Conservation (phyloP, 2,329 filamentous ascomycete genomes). For the Endoconidiophora laricicola region DNA sequence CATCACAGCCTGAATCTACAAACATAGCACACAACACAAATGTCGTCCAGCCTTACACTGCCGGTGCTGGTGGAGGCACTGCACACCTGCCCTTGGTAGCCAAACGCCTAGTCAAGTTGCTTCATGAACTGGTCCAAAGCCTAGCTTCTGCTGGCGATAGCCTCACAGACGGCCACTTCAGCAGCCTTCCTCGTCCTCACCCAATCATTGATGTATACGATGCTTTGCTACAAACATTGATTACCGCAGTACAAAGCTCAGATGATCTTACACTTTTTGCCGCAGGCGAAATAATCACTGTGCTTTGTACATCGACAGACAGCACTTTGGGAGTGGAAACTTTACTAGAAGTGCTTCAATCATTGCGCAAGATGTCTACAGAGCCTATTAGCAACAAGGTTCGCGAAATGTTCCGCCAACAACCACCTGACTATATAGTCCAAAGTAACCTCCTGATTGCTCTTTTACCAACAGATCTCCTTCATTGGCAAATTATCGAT, state of each 20-base stretch:
- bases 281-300: constrained; percentile 40
- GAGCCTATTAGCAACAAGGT: constrained; percentile 38
- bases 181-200: constrained; percentile 40
- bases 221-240: constrained; percentile 42
- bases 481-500: constrained; percentile 51
- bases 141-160: constrained; percentile 26
- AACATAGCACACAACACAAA: constrained; percentile 35
- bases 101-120: constrained; percentile 40
- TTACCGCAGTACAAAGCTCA: constrained; percentile 43
- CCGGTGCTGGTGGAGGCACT: background rate
- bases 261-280: constrained; percentile 43
- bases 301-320: constrained; percentile 38
- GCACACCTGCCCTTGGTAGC: constrained; percentile 32
- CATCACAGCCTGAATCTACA: constrained; percentile 43
- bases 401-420: constrained; percentile 37
- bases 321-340: constrained; percentile 43
- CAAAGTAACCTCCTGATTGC: constrained; percentile 41
- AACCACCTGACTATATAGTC: constrained; percentile 38
- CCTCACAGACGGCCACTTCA: constrained; percentile 41
- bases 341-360: constrained; percentile 44
- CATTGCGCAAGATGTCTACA: constrained; percentile 41
- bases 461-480: constrained; percentile 40
- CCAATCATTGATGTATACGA: constrained; percentile 46
- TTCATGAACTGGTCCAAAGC: constrained; percentile 36
- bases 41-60: constrained; percentile 22